Percentiles rank a stretch among this genome's conserved stretches.
phyloP scores from a whole-genome alignment of 768 basidiomycete genomes.

The Boletus tylopilopsis region DNA sequence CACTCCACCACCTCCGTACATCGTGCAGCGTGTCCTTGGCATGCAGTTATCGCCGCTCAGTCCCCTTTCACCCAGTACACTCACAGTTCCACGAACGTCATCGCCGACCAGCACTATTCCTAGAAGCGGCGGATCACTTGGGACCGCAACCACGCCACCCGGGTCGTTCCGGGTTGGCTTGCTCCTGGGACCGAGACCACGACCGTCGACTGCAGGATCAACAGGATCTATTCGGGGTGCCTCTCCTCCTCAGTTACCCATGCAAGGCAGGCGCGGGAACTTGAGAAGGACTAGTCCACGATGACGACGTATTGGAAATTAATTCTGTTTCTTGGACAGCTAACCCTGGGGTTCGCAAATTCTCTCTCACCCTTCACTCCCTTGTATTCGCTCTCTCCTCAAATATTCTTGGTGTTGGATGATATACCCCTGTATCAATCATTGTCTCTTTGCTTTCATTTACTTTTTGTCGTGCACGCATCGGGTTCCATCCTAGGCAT shows the following conservation, averaged over 20 bases:
- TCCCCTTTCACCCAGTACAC: slow-evolving; percentile 1
- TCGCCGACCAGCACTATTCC: background rate
- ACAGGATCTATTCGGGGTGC: slow-evolving; percentile 18
- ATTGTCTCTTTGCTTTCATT: background rate
- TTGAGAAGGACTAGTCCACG: slow-evolving; percentile 18
- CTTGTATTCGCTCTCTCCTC: slow-evolving; percentile 3
- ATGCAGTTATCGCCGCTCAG: slow-evolving; percentile 23
- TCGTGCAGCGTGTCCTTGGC: slow-evolving; percentile 32
- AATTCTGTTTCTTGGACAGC: slow-evolving; percentile 19
- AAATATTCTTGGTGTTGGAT: slow-evolving; percentile 4
- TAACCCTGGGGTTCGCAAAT: too few species aligned
- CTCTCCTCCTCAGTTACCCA: slow-evolving; percentile 25
- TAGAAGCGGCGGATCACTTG: background rate
- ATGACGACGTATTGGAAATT: slow-evolving; percentile 3
- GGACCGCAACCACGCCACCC: slow-evolving; percentile 2
- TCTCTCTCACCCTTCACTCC: slow-evolving; percentile 3
- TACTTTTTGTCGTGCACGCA: background rate
- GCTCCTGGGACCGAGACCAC: slow-evolving; percentile 30
- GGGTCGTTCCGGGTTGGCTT: slow-evolving; percentile 15
- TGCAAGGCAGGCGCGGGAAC: slow-evolving; percentile 29
- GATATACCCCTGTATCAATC: slow-evolving; percentile 14
- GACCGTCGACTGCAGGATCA: slow-evolving; percentile 20
- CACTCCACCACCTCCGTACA: slow-evolving; percentile 26
- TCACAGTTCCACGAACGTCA: background rate
- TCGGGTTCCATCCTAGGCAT: slow-evolving; percentile 1